Percentiles rank a stretch among this genome's conserved stretches.
These are phyloP conservation scores for Nicotiana paniculata DNA, from an alignment of 257 asterid species.

Conservation along the genomic window DNA sequence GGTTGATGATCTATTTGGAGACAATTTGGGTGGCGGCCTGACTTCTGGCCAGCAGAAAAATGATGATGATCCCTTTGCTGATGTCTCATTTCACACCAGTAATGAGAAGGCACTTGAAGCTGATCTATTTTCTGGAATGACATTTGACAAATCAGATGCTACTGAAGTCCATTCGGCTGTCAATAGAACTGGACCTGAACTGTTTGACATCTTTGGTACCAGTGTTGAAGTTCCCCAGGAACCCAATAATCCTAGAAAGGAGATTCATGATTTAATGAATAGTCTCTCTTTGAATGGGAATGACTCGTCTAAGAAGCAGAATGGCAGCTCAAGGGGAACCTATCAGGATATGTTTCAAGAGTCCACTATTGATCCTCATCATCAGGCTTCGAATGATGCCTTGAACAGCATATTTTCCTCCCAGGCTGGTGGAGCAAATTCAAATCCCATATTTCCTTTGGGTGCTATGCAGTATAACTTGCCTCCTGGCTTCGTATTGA, in stretches of 20 bases:
- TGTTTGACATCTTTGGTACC: slow-evolving; percentile 56
- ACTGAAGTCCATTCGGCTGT: slow-evolving; percentile 27
- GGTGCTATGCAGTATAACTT: slow-evolving; percentile 58
- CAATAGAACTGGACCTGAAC: slow-evolving; percentile 40
- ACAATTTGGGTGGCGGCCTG: slow-evolving; percentile 28
- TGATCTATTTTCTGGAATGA: slow-evolving; percentile 65
- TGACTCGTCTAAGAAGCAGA: slow-evolving; percentile 37
- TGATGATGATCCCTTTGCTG: slow-evolving; percentile 93
- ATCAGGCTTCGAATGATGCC: slow-evolving; percentile 31
- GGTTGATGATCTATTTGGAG: slow-evolving; percentile 71
- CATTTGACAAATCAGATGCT: slow-evolving; percentile 37
- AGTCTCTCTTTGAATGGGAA: slow-evolving; percentile 44
- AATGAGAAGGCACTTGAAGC: slow-evolving; percentile 39
- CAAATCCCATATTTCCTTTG: slow-evolving; percentile 49
- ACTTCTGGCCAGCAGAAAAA: slow-evolving; percentile 32
- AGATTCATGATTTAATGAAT: slow-evolving; percentile 52
- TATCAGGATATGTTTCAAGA: slow-evolving; percentile 26
- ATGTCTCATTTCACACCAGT: slow-evolving; percentile 68
- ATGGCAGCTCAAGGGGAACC: slow-evolving; percentile 27
- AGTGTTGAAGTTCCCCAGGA: slow-evolving; percentile 38
- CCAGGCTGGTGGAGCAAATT: slow-evolving; percentile 49
- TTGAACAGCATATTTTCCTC: slow-evolving; percentile 43
- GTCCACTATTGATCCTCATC: slow-evolving; percentile 26
- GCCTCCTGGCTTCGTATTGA: slow-evolving; percentile 60
- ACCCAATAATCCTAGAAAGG: slow-evolving; percentile 28